Percentiles rank a stretch among this genome's conserved stretches.
phyloP scores from a whole-genome alignment of 805 yeast species.

The Candida railenensis region DNA sequence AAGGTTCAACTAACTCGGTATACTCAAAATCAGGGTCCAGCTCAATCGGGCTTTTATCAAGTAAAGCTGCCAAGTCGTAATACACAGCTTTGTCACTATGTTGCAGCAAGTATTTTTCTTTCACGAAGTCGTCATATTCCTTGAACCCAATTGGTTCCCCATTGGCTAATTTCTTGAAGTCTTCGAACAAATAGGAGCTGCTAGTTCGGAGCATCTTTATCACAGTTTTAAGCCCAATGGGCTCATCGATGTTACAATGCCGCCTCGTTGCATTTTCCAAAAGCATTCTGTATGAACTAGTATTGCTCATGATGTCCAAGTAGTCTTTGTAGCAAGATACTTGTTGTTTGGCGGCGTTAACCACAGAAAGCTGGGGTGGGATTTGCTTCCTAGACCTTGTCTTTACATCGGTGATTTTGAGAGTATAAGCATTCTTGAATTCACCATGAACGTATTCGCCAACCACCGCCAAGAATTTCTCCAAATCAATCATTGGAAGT shows the following conservation, averaged over 20 bases:
- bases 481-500: conserved; percentile 24
- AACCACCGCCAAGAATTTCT: conserved; percentile 16
- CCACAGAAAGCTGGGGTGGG: conserved; percentile 52
- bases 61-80: conserved; percentile 7
- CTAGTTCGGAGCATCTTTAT: conserved; percentile 38
- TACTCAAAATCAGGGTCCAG: conserved; percentile 8
- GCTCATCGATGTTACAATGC: conserved; percentile 47
- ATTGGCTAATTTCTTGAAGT: conserved; percentile 42
- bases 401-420: conserved; percentile 51
- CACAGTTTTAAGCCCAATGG: conserved; percentile 42
- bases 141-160: conserved; percentile 46
- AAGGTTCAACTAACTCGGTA: conserved; percentile 12
- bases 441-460: conserved; percentile 17
- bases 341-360: conserved; percentile 54
- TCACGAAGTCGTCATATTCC: conserved; percentile 32
- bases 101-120: background rate
- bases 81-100: background rate
- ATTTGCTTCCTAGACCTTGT: conserved; percentile 46
- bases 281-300: conserved; percentile 40
- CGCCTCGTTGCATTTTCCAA: conserved; percentile 48
- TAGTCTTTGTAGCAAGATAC: conserved; percentile 58
- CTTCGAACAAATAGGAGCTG: conserved; percentile 35
- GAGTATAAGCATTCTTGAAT: conserved; percentile 11
- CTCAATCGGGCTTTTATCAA: background rate
- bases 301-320: conserved; percentile 34